Evolutionary conservation across 148 eudicot species (phyloP).

Genomic region (Dianthus caryophyllus): DNA sequence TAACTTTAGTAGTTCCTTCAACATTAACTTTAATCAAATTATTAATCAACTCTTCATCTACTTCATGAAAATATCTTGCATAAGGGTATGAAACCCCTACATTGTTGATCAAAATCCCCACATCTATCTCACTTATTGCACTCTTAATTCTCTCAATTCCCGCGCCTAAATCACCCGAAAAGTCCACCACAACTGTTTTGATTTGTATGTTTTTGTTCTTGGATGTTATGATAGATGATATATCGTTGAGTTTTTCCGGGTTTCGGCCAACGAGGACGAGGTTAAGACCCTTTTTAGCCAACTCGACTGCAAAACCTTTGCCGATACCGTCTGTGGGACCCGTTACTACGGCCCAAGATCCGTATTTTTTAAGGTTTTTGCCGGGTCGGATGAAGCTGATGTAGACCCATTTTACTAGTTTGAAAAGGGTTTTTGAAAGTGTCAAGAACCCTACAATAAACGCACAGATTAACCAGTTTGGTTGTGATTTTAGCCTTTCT

Average conservation of each 20-base stretch:
- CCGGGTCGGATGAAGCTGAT: constrained; percentile 64
- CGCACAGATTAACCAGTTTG: constrained; percentile 48
- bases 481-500: constrained; percentile 52
- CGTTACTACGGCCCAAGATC: constrained; percentile 90
- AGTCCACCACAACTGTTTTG: constrained; percentile 46
- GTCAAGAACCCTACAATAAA: constrained; percentile 41
- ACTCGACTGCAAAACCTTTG: constrained; percentile 73
- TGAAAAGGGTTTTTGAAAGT: constrained; percentile 31
- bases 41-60: constrained; percentile 34
- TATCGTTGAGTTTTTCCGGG: constrained; percentile 46
- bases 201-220: constrained; percentile 28
- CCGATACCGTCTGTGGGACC: constrained; percentile 98
- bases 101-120: constrained; percentile 56
- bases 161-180: constrained; percentile 34
- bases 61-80: constrained; percentile 49
- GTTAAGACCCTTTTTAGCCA: constrained; percentile 74
- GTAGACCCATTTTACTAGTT: constrained; percentile 62
- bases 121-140: constrained; percentile 40
- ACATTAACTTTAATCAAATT: constrained; percentile 44
- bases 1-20: constrained; percentile 44
- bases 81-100: constrained; percentile 50
- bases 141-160: constrained; percentile 31
- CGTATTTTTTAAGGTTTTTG: constrained; percentile 83
- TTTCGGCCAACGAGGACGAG: constrained; percentile 71
- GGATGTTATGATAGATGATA: no score